Base-by-base conservation (phyloP, 2,329 filamentous ascomycete species). In the Nigrospora oryzae region DNA sequence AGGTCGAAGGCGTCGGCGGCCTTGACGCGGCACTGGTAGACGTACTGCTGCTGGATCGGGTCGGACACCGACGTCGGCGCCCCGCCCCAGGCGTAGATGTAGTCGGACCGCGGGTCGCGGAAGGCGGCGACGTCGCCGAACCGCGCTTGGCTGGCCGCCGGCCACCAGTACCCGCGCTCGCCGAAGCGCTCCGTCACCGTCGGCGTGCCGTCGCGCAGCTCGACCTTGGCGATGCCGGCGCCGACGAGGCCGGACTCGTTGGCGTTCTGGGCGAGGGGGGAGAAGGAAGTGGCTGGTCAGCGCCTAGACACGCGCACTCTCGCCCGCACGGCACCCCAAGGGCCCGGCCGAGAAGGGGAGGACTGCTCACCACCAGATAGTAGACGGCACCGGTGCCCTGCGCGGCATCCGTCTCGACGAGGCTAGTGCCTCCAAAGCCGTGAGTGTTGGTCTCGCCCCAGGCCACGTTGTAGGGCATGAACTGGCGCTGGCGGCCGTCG, bases 111-210 rank as follows among this genome's bases (percentile, higher is more conserved):
- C 3, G 60, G 58, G 32, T 68, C 66, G 3, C 59, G 56, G 43
- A 68, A 67, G 2, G 63, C 58, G 1, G 59, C 57, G 2, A 63
- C 49, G 40, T 69, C 66, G 19, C 66, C 66, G 33, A 67, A 68
- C 8, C 62, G 63, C 7, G 66, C 49, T 4, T 47, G 52, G 10
- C 32, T 51, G 7, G 47, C 45, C 5, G 56, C 51, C 5, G 63
- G 50, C 66, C 64, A 69, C 66, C 65, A 68, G 42, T 58, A 64
- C 5, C 60, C 60, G 3, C 43, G 48, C 32, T 49, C 42, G n/a
- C 60, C 60, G 39, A 53, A 52, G 6, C 66, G 61, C 38, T 62
- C 35, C 6, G 60, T 66, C 3, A 66, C 58, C 0, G 62, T 65
- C 0, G 65, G 65, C 2, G 53, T 54, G 14, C 52, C 60, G 39